phyloP scores from a whole-genome alignment of 495 filamentous ascomycete genomes.

The Lasiosphaeriaceae sp. region DNA sequence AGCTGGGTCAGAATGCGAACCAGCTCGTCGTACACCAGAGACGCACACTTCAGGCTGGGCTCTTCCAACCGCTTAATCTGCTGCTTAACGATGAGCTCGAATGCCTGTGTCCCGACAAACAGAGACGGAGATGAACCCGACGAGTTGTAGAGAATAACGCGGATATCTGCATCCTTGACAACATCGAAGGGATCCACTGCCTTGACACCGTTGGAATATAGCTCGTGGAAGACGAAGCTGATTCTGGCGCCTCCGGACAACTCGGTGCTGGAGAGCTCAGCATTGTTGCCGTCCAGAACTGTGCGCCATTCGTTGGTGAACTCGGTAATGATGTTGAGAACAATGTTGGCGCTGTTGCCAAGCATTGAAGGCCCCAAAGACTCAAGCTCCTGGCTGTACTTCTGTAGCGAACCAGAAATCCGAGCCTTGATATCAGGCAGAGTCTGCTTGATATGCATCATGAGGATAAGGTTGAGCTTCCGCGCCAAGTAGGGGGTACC shows the following conservation, averaged over 20 bases:
- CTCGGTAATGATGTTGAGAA: slow-evolving; percentile 98
- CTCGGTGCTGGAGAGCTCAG: slow-evolving; percentile 89
- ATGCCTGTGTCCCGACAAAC: slow-evolving; percentile 96
- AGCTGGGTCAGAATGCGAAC: slow-evolving; percentile 92
- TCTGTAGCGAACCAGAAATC: slow-evolving; percentile 86
- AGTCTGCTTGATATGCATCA: slow-evolving; percentile 99
- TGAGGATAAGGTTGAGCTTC: slow-evolving; percentile 97
- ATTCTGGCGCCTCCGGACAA: slow-evolving; percentile 97
- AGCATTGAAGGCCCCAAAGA: slow-evolving; percentile 92
- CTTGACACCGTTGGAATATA: slow-evolving; percentile 97
- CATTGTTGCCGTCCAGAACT: slow-evolving; percentile 93
- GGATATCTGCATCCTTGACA: slow-evolving; percentile 96
- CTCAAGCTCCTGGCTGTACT: slow-evolving; percentile 78
- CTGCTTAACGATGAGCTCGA: slow-evolving; percentile 97
- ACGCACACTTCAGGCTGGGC: slow-evolving; percentile 93
- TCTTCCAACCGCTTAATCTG: slow-evolving; percentile 97
- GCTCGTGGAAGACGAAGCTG: slow-evolving; percentile 98
- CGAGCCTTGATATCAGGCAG: slow-evolving; percentile 97
- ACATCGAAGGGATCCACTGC: slow-evolving; percentile 96
- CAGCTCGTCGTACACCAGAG: slow-evolving; percentile 94
- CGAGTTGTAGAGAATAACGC: slow-evolving; percentile 96
- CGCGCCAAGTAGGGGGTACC: slow-evolving; percentile 95
- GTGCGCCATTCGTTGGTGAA: slow-evolving; percentile 97
- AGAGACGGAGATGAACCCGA: slow-evolving; percentile 95
- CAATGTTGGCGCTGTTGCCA: slow-evolving; percentile 91